phyloP scores from a whole-genome alignment of 2,329 filamentous ascomycete species.

The Epicoccum nigrum region DNA sequence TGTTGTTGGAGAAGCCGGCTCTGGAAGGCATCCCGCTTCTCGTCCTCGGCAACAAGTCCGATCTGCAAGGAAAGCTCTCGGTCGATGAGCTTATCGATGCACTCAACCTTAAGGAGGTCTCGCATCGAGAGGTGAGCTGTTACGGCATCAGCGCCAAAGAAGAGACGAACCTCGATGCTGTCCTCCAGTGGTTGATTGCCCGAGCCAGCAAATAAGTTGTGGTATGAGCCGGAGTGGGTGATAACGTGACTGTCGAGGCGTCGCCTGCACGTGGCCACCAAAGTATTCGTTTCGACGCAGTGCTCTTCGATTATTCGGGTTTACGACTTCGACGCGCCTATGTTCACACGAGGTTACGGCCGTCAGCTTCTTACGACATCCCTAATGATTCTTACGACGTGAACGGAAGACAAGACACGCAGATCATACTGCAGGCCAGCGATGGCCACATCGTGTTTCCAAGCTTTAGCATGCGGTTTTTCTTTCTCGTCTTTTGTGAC shows the following conservation, averaged over 20 bases:
- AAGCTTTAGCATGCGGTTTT: slow-evolving; percentile 30
- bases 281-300: slow-evolving; percentile 28
- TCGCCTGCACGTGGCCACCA: slow-evolving; percentile 29
- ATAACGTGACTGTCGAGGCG: slow-evolving; percentile 33
- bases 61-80: slow-evolving; percentile 85
- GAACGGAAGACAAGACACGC: slow-evolving; percentile 58
- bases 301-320: slow-evolving; percentile 28
- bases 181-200: slow-evolving; percentile 94
- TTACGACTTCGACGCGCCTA: slow-evolving; percentile 45
- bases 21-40: slow-evolving; percentile 90
- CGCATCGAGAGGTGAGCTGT: slow-evolving; percentile 92
- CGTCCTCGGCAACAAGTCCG: slow-evolving; percentile 96
- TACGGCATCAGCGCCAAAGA: slow-evolving; percentile 99
- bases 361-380: slow-evolving; percentile 51
- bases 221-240: slow-evolving; percentile 13
- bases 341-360: slow-evolving; percentile 40
- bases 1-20: slow-evolving; percentile 81
- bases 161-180: slow-evolving; percentile 96
- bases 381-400: slow-evolving; percentile 61
- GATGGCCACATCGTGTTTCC: slow-evolving; percentile 54
- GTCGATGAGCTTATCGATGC: slow-evolving; percentile 96
- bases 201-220: slow-evolving; percentile 64
- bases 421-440: slow-evolving; percentile 54
- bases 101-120: slow-evolving; percentile 86
- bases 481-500: slow-evolving; percentile 17